phyloP scores from a whole-genome alignment of 345 rosid genomes.

The Citrus mangshanensis region DNA sequence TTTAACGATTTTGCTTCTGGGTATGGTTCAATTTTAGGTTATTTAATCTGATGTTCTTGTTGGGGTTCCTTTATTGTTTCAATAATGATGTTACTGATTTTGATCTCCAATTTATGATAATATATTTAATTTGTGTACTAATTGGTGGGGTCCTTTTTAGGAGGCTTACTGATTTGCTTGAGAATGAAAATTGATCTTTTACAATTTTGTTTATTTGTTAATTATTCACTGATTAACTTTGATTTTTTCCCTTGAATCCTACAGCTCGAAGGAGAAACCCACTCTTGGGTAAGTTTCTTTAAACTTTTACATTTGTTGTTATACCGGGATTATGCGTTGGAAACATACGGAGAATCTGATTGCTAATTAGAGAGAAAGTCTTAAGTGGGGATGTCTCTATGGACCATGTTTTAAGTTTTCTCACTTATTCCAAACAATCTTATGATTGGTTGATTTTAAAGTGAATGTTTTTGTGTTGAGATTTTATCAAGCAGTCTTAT shows the following conservation, averaged over 20 bases:
- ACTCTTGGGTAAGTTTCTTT: conserved; percentile 67
- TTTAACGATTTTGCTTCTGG: background rate
- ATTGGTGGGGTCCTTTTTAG: background rate
- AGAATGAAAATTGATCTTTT: background rate
- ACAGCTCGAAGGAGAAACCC: conserved; percentile 96
- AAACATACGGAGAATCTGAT: background rate
- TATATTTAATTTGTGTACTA: background rate
- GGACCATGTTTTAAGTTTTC: background rate
- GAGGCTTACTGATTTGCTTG: background rate
- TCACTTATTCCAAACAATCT: background rate
- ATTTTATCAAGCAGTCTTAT: too few relatives aligned
- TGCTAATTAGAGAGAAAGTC: background rate
- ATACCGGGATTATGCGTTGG: background rate
- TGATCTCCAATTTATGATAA: background rate
- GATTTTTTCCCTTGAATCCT: background rate
- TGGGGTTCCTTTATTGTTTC: background rate
- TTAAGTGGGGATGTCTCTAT: background rate
- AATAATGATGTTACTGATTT: background rate
- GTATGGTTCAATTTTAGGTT: background rate
- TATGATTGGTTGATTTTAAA: background rate
- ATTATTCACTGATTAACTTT: conserved; percentile 8
- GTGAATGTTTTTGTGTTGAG: background rate
- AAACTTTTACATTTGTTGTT: background rate
- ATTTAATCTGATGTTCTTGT: background rate
- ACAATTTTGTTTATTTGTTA: background rate